A percentile compares a stretch with the other conserved stretches of the same genome.
These are phyloP conservation scores for Berberis thunbergii DNA, from an alignment of 164 flowering plant species.

Conservation along the genomic window DNA sequence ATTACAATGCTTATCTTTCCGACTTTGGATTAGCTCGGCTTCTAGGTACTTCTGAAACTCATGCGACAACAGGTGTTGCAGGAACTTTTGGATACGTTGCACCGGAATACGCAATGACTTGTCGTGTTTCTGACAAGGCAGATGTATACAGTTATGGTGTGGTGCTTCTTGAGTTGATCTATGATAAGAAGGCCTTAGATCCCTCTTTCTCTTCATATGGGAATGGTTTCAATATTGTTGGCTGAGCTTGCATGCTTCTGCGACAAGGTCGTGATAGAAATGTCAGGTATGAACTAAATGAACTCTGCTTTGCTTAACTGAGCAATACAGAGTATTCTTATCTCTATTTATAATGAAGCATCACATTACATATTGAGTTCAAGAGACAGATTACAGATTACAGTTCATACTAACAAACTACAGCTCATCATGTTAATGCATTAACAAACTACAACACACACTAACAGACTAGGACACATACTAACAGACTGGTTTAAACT, in stretches of 20 bases:
- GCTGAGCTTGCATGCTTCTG: slow-evolving; percentile 82
- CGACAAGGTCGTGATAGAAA: slow-evolving; percentile 80
- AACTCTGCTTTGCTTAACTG: too few species aligned
- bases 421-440: too few species aligned
- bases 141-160: slow-evolving; percentile 73
- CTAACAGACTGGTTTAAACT: too few species aligned
- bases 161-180: slow-evolving; percentile 34
- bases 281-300: too few species aligned
- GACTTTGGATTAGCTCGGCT: slow-evolving; percentile 61
- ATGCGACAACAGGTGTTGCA: slow-evolving; percentile 90
- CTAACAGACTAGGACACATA: too few species aligned
- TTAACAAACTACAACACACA: too few species aligned
- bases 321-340: too few species aligned
- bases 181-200: slow-evolving; percentile 53
- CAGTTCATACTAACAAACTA: too few species aligned
- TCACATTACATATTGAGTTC: too few species aligned
- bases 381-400: too few species aligned
- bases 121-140: slow-evolving; percentile 59
- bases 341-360: too few species aligned
- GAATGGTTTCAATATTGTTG: slow-evolving; percentile 2
- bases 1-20: slow-evolving; percentile 51
- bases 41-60: slow-evolving; percentile 42
- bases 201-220: slow-evolving; percentile 27
- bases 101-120: slow-evolving; percentile 72
- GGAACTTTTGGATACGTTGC: slow-evolving; percentile 96